These are phyloP conservation scores for Zymoseptoria ardabiliae DNA, from an alignment of 2,329 filamentous ascomycete genomes.

Conservation along the genomic window DNA sequence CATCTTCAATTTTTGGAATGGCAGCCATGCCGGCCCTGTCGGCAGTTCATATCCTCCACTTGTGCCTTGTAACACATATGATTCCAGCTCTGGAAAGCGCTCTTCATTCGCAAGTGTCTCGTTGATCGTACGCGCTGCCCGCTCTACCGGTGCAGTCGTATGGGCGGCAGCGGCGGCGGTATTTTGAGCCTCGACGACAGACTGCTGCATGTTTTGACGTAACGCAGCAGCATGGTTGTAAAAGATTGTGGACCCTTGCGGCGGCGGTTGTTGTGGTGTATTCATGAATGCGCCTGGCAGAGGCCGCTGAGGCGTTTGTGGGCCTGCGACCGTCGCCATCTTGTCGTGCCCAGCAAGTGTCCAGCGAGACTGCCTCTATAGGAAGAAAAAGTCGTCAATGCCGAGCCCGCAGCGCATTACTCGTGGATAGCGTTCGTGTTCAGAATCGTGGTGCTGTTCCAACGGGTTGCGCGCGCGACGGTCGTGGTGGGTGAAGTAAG, in stretches of 20 bases:
- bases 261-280: slow-evolving; percentile 53
- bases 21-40: slow-evolving; percentile 62
- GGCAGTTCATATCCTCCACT: slow-evolving; percentile 88
- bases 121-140: slow-evolving; percentile 79
- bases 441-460: background rate
- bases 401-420: slow-evolving; percentile 15
- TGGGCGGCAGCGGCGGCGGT: slow-evolving; percentile 5
- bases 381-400: slow-evolving; percentile 3
- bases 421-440: slow-evolving; percentile 2
- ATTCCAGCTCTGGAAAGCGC: slow-evolving; percentile 81
- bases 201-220: slow-evolving; percentile 20
- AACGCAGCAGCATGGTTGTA: slow-evolving; percentile 25
- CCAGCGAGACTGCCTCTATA: background rate
- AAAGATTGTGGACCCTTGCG: slow-evolving; percentile 26
- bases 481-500: background rate
- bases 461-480: background rate
- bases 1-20: slow-evolving; percentile 79
- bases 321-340: slow-evolving; percentile 24
- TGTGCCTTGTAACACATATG: slow-evolving; percentile 74
- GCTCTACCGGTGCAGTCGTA: slow-evolving; percentile 59
- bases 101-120: slow-evolving; percentile 67
- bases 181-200: slow-evolving; percentile 8
- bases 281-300: slow-evolving; percentile 70
- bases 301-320: slow-evolving; percentile 59
- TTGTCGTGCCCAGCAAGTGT: background rate